phyloP scores from a whole-genome alignment of 139 green algal species.

The Cymbomonas tetramitiformis region DNA sequence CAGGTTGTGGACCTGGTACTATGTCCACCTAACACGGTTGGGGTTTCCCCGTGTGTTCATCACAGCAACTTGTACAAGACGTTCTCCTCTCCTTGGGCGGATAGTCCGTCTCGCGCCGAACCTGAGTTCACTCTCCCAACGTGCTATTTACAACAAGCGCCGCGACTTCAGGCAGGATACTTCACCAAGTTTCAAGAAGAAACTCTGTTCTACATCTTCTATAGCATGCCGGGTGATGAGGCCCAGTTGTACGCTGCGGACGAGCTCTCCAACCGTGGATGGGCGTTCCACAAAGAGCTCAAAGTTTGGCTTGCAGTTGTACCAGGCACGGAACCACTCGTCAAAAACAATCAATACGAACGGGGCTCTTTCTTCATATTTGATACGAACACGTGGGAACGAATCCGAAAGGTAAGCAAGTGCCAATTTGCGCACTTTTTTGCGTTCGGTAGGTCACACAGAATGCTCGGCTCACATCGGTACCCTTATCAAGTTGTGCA shows the following conservation, averaged over 20 bases:
- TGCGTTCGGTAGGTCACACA: too few species aligned
- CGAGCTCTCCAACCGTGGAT: conserved; percentile 72
- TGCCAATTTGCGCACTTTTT: too few species aligned
- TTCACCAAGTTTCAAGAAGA: conserved; percentile 89
- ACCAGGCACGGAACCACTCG: conserved; percentile 50
- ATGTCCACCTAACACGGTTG: too few species aligned
- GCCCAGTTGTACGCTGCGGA: conserved; percentile 80
- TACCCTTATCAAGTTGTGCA: too few species aligned
- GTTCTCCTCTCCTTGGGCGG: conserved; percentile 12
- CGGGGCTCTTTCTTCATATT: conserved; percentile 84
- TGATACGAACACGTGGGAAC: conserved; percentile 60
- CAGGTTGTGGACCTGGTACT: too few species aligned
- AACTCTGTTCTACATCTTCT: conserved; percentile 97
- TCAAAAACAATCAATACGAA: conserved; percentile 68
- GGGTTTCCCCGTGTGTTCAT: too few species aligned
- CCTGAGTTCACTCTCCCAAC: conserved; percentile 62
- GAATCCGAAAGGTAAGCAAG: conserved; percentile 9
- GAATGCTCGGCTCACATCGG: too few species aligned
- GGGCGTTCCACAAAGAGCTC: conserved; percentile 68
- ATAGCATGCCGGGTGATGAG: conserved; percentile 51
- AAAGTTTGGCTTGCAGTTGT: conserved; percentile 71
- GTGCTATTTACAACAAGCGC: conserved; percentile 66
- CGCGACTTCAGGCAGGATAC: conserved; percentile 60
- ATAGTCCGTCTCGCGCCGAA: conserved; percentile 34
- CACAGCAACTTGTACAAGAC: conserved; percentile 11